Conservation (phyloP, 2,329 filamentous ascomycete species). For the Alternaria arborescens region DNA sequence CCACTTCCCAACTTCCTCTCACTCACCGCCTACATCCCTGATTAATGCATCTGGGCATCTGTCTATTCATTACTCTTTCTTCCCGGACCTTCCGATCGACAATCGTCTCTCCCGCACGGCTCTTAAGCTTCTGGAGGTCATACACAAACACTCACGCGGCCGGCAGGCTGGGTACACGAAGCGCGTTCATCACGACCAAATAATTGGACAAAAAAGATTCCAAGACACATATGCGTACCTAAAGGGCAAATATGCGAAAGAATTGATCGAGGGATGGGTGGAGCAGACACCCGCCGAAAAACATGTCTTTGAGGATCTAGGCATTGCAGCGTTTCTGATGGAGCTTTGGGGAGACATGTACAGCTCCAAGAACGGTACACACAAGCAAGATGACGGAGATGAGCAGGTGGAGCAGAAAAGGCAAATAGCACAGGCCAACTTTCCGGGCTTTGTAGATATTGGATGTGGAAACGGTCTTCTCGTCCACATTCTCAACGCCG, state of each 20-base stretch:
- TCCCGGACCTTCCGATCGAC: constrained; percentile 49
- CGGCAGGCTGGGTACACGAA: constrained; percentile 75
- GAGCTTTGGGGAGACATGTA: constrained; percentile 94
- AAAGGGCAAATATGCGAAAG: constrained; percentile 79
- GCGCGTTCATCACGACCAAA: constrained; percentile 80
- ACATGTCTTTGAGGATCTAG: constrained; percentile 93
- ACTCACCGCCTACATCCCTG: not conserved
- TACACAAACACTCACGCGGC: constrained; percentile 78
- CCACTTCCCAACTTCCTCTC: constrained; percentile 52
- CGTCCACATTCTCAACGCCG: constrained; percentile 79
- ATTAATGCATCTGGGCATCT: constrained; percentile 52
- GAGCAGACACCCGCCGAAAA: constrained; percentile 88
- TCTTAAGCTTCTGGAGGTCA: constrained; percentile 70
- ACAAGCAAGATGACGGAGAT: constrained; percentile 9
- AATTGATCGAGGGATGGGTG: constrained; percentile 78
- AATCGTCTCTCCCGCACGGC: constrained; percentile 72
- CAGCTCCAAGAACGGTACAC: constrained; percentile 20
- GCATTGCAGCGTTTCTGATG: constrained; percentile 90
- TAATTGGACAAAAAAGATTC: constrained; percentile 78
- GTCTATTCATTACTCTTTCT: constrained; percentile 63
- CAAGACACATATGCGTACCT: constrained; percentile 84
- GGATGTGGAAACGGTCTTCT: constrained; percentile 95
- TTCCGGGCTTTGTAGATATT: constrained; percentile 94
- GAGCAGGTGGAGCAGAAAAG: constrained; percentile 10
- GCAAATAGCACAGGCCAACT: constrained; percentile 48